These are phyloP conservation scores for Knufia fluminis DNA, from an alignment of 2,329 filamentous ascomycete species.

Conservation along the genomic window DNA sequence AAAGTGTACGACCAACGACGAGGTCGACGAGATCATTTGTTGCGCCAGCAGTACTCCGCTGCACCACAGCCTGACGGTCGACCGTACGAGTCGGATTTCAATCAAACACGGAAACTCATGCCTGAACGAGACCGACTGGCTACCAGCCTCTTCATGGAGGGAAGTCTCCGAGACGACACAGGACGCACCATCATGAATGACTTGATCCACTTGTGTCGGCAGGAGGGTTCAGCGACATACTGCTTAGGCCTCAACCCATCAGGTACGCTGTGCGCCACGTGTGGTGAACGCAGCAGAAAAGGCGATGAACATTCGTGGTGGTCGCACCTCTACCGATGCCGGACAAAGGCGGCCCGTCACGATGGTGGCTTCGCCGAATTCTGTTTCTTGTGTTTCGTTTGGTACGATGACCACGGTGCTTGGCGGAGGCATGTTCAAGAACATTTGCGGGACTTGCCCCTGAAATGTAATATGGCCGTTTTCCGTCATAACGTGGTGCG, in stretches of 20 bases:
- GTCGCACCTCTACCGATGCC: constrained; percentile 7
- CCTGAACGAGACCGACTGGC: constrained; percentile 10
- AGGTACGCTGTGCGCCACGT: not conserved
- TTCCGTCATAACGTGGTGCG: constrained; percentile 8
- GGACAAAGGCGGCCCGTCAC: not conserved
- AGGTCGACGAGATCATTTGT: constrained; percentile 2
- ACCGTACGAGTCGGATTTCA: constrained; percentile 11
- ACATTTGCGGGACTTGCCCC: not conserved
- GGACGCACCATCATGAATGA: constrained; percentile 10
- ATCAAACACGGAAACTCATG: constrained; percentile 10
- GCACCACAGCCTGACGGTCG: not conserved
- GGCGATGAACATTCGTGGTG: constrained; percentile 3
- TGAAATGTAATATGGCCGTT: constrained; percentile 8
- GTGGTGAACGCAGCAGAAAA: not conserved
- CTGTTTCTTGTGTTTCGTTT: constrained; percentile 8
- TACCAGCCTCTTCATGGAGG: constrained; percentile 9
- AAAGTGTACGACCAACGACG: constrained; percentile 10
- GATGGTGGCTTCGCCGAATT: constrained; percentile 5
- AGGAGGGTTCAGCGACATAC: constrained; percentile 7
- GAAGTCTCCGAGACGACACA: constrained; percentile 11
- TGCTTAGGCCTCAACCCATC: constrained; percentile 9
- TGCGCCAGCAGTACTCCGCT: constrained; percentile 3
- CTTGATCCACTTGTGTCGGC: constrained; percentile 7
- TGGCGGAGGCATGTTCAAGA: constrained; percentile 1
- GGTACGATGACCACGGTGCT: not conserved